Evolutionary conservation across 148 eudicot genomes (phyloP), one percentile per base, ranked within the genome.

Genomic region (Persicaria maculosa): DNA sequence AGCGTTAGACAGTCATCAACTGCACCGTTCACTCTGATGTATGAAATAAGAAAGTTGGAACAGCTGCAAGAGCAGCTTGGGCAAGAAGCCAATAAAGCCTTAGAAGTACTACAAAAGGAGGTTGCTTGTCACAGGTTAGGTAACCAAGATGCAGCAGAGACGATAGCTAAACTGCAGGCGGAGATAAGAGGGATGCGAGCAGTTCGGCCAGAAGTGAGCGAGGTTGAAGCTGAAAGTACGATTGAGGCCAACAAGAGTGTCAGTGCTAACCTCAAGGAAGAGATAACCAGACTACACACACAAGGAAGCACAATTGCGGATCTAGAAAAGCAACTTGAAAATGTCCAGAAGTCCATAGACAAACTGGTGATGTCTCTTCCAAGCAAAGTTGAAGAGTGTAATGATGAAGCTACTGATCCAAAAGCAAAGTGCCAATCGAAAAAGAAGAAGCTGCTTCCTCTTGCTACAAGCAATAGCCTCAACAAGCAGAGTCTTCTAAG

Each of bases 61-160:
- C 97, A 94, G 48, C 93, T 94, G 14, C 97, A 94, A 55, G 97
- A 94, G 75, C 98, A 94, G 83, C 93, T 94, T 8, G 97, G 98
- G 70, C 93, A 86, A 71, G 97, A 94, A 88, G 98, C 98, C 50
- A 91, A 83, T 79, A 85, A 91, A 80, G 98, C 98, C 52, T 79
- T 94, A 50, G 97, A 94, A 86, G 97, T 94, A 81, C 80, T 94
- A 48, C 97, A 92, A 52, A 94, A 92, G 80, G 98, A 94, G 77
- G 96, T 91, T 44, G 89, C 96, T 47, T 91, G 96, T 74, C 98
- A 94, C 65, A 90, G 96, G 80, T 86, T 81, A 72, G 98, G 98
- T 22, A 88, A 94, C 81, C 98, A 94, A 86, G 93, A 94, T 85
- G 98, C 96, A 45, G 97, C 97, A 55, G 97, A 91, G 74, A 94